Base-by-base conservation (phyloP, 352 stramenopile genomes). In the Halophytophthora batemanensis region DNA sequence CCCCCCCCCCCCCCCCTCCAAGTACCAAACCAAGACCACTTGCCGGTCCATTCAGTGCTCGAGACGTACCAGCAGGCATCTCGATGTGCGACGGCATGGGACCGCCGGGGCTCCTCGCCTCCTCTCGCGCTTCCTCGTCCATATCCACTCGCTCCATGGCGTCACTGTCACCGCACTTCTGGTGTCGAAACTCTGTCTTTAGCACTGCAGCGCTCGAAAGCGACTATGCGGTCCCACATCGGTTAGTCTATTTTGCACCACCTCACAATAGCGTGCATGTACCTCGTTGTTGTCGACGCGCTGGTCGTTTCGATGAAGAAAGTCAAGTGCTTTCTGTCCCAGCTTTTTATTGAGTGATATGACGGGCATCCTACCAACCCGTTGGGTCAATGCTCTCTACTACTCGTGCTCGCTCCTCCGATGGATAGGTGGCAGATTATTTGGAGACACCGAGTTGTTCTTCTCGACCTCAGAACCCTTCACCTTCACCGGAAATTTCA, bases 21-120 rank as follows among this genome's bases (percentile, higher is more conserved):
- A n/a, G n/a, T n/a, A n/a, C n/a, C n/a, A n/a, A n/a, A n/a, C n/a
- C n/a, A n/a, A n/a, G n/a, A n/a, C n/a, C n/a, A n/a, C n/a, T n/a
- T n/a, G n/a, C n/a, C n/a, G n/a, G n/a, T n/a, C 25, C 25, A 8
- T 8, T 8, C 25, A 31, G 8, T 8, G 8, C 25, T 31, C 25
- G 4, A 31, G n/a, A 65, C 62, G 18, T 52, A 74, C 70, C 39
- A 21, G 57, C 63, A 3, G 53, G 59, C 35, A 61, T 43, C 36
- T 67, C 42, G 35, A 77, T 75, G 15, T 68, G 66, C 22, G 53
- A 62, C 34, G 60, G 64, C 47, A 63, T 55, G 0, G 66, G 66
- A 1, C 64, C 66, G 42, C 54, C 49, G 4, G 38, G 17, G 21
- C 58, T 45, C 18, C 13, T 19, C 6, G 64, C 48, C n/a, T 60